Conservation (phyloP, 140 eudicot species). For the Eryngium alpinum region DNA sequence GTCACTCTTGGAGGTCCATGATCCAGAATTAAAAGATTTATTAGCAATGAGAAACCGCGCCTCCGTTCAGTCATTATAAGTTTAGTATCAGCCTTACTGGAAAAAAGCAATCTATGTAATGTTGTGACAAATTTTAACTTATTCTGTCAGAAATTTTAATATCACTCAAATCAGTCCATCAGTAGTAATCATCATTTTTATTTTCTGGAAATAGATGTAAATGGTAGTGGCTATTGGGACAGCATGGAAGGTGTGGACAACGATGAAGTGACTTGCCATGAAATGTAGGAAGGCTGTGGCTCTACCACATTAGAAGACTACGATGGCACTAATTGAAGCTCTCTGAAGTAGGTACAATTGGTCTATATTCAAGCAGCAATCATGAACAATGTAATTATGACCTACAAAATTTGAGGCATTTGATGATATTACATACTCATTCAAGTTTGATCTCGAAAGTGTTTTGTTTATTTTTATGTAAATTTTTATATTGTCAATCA, state of each 20-base stretch:
- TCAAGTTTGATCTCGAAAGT: background rate
- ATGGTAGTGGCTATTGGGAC: conserved; percentile 95
- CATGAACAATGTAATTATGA: background rate
- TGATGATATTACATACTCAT: background rate
- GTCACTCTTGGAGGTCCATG: conserved; percentile 63
- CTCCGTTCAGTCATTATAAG: conserved; percentile 75
- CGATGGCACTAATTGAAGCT: conserved; percentile 53
- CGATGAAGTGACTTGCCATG: conserved; percentile 74
- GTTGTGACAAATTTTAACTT: background rate
- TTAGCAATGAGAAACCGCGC: conserved; percentile 36
- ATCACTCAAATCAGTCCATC: background rate
- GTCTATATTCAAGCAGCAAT: background rate
- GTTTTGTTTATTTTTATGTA: background rate
- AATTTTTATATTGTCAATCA: background rate
- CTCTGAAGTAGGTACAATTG: background rate
- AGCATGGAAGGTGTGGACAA: conserved; percentile 86
- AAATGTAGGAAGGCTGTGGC: conserved; percentile 92
- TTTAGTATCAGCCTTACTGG: background rate
- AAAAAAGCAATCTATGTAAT: background rate
- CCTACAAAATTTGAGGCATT: background rate
- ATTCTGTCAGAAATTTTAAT: background rate
- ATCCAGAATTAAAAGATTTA: conserved; percentile 19
- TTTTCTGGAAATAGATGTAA: conserved; percentile 53
- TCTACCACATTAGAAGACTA: conserved; percentile 74
- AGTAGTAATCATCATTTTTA: background rate